Percentiles rank a stretch among this genome's conserved stretches.
Conservation (phyloP, 2,329 filamentous ascomycete genomes). For the Talaromyces sp. region DNA sequence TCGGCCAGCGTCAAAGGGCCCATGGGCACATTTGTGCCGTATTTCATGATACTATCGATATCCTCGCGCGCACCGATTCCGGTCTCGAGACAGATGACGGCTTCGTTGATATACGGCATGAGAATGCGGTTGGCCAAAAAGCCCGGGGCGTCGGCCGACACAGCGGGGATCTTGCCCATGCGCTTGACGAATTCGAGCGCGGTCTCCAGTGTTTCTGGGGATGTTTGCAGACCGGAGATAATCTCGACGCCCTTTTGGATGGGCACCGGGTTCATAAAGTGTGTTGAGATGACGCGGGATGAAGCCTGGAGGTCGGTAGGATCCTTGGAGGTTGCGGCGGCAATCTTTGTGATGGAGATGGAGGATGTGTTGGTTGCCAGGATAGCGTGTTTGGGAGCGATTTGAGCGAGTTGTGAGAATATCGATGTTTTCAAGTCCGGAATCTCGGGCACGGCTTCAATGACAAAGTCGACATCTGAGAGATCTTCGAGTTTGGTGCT, state of each 20-base stretch:
- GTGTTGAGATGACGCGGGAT: constrained; percentile 86
- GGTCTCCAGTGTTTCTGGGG: constrained; percentile 70
- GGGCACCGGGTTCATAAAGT: constrained; percentile 99
- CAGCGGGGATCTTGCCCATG: constrained; percentile 89
- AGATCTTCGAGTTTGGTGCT: constrained; percentile 73
- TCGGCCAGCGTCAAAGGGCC: constrained; percentile 89
- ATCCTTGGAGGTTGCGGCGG: constrained; percentile 74
- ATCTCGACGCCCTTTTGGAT: constrained; percentile 97
- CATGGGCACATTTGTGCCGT: constrained; percentile 98
- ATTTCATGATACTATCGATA: constrained; percentile 98
- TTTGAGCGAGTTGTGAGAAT: constrained; percentile 74
- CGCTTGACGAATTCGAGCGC: constrained; percentile 80
- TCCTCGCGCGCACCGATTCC: constrained; percentile 82
- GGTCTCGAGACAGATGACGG: constrained; percentile 91
- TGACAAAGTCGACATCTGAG: constrained; percentile 86
- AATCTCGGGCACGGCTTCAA: constrained; percentile 95
- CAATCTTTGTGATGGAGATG: constrained; percentile 94
- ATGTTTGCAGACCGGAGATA: constrained; percentile 90
- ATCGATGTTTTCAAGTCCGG: constrained; percentile 81
- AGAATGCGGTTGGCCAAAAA: constrained; percentile 95
- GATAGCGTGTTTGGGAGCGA: constrained; percentile 79
- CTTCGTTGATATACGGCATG: constrained; percentile 99
- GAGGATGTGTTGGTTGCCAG: constrained; percentile 98
- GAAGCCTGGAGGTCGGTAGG: constrained; percentile 74
- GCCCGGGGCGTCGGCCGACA: constrained; percentile 83